Base-by-base conservation (phyloP, 164 flowering plant species). In the Paratinospora sagittata region DNA sequence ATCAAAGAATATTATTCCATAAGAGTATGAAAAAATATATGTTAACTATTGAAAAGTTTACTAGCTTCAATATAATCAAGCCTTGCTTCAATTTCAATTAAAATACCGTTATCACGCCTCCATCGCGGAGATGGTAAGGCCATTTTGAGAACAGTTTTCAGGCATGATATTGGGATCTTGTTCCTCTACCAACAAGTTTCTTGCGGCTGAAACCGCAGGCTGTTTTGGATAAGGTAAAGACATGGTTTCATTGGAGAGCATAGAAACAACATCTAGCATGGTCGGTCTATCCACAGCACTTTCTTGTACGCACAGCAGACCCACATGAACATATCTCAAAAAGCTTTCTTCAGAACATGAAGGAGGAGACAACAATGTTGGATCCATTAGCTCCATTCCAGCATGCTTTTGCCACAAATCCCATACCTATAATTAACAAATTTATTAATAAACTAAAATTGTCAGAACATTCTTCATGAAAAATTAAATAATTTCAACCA, bases 221-320 rank as follows among this genome's bases (percentile, higher is more conserved):
- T 37, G 68, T 65, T 34, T 36, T 12, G 68, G 49, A 2, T 23
- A 0, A 65, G 68, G 68, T n/a, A 65, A 21, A 16, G 26, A 5
- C 47, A 65, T 39, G 21, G 45, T 36, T 65, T 34, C 68, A 65
- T 65, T 65, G 16, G 47, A 3, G 24, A 65, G 37, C 68, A 65
- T 65, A 21, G 26, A 65, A 65, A 65, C 68, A 21, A 65, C 68
- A 65, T 65, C 68, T 37, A 65, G 8, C 68, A 65, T 65, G 24
- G 45, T 65, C 1, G 49, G 68, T 17, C 68, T 65, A 30, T 65
- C 47, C 2, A 47, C 37, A 16, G 47, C 45, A 36, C 68, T 33
- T 17, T 65, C 68, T 65, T 65, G 68, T 36, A 65, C 68, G 26
- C 68, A 34, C 24, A 65, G 26, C 11, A 65, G 68, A 65, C 47